Conservation (phyloP, 164 flowering plant genomes). For the Umbilicus rupestris region DNA sequence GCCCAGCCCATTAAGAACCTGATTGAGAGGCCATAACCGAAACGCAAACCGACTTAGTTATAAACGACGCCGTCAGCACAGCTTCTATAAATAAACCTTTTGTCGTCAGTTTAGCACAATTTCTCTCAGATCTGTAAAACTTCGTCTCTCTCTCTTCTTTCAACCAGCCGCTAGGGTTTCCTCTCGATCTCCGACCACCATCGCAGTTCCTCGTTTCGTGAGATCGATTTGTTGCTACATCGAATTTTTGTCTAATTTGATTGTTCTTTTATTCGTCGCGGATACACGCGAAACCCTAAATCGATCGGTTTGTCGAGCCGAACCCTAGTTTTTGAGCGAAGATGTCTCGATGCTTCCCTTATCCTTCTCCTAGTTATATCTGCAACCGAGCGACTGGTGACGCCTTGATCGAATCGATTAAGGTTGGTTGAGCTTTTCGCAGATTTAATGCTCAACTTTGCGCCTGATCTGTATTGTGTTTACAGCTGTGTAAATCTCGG, state of each 20-base stretch:
- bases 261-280: background rate
- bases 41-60: too few species aligned
- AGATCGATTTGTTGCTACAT: background rate
- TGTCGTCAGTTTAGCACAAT: too few species aligned
- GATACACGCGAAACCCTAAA: background rate
- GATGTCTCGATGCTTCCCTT: conserved; percentile 58
- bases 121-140: too few species aligned
- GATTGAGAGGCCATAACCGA: too few species aligned
- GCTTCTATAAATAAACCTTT: too few species aligned
- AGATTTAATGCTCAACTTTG: conserved; percentile 1
- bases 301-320: background rate
- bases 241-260: background rate
- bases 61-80: too few species aligned
- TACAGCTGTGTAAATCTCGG: background rate
- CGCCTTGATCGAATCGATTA: conserved; percentile 42
- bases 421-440: conserved; percentile 37
- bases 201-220: background rate
- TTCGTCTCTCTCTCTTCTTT: too few species aligned
- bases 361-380: conserved; percentile 31
- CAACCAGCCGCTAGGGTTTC: too few species aligned
- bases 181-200: background rate
- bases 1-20: too few species aligned
- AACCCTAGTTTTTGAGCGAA: background rate
- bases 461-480: background rate
- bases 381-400: conserved; percentile 18